Conservation (phyloP, 306 rosid species). For the Begonia loranthoides region DNA sequence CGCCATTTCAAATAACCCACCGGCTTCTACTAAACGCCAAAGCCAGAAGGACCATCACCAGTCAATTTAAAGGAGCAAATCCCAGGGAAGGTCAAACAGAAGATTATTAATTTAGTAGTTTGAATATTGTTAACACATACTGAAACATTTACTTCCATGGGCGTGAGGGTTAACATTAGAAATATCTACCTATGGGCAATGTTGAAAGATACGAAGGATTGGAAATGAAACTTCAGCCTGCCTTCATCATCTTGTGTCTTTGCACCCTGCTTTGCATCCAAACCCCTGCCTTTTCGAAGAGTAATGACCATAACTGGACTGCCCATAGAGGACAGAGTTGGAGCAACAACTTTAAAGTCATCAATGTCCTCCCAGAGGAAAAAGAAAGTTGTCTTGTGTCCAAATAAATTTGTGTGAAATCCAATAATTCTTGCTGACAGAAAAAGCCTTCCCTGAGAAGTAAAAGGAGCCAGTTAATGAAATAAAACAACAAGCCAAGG, state of each 20-base stretch:
- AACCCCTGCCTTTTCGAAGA: slow-evolving; percentile 71
- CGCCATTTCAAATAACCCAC: too few relatives aligned
- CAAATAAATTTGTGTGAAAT: slow-evolving; percentile 85
- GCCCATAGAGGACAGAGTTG: slow-evolving; percentile 89
- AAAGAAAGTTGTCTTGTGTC: slow-evolving; percentile 78
- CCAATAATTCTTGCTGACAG: slow-evolving; percentile 89
- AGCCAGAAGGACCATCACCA: neutral
- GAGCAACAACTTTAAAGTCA: slow-evolving; percentile 59
- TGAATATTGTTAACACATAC: too few relatives aligned
- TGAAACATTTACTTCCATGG: too few relatives aligned
- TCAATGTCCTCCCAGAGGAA: slow-evolving; percentile 96
- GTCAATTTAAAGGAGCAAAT: neutral
- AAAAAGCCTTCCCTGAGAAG: slow-evolving; percentile 75
- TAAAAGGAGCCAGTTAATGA: slow-evolving; percentile 11
- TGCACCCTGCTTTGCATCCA: slow-evolving; percentile 88
- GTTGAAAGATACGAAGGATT: slow-evolving; percentile 89
- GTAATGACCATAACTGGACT: slow-evolving; percentile 74
- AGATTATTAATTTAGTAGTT: too few relatives aligned
- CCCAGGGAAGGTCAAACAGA: neutral
- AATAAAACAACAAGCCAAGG: slow-evolving; percentile 2
- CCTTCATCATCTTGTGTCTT: slow-evolving; percentile 76
- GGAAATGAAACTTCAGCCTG: slow-evolving; percentile 86
- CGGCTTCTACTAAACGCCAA: too few relatives aligned
- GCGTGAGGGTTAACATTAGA: too few relatives aligned
- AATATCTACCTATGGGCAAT: slow-evolving; percentile 66